Percentiles rank a stretch among this genome's conserved stretches.
Evolutionary conservation across 2,329 filamentous ascomycete species (phyloP).

Genomic region (Apiospora phragmitis): DNA sequence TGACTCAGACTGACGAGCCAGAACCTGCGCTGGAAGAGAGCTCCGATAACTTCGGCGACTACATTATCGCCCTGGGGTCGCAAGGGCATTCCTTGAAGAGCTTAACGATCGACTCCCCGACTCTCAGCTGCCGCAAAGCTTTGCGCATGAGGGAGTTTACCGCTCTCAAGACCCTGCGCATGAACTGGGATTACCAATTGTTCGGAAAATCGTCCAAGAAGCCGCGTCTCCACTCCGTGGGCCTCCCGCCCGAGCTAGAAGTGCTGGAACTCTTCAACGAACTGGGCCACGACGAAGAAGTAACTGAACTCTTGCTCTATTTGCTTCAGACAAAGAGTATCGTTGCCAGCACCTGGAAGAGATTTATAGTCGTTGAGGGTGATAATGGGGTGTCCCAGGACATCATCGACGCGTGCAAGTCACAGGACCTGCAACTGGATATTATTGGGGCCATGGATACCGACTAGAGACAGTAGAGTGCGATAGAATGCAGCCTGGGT

Average conservation of each 20-base stretch:
- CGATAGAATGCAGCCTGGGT: neutral
- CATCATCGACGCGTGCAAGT: slow-evolving; percentile 36
- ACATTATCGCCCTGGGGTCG: slow-evolving; percentile 44
- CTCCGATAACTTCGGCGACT: slow-evolving; percentile 47
- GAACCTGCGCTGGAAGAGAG: slow-evolving; percentile 46
- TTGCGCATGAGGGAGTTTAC: slow-evolving; percentile 45
- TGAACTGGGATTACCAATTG: slow-evolving; percentile 51
- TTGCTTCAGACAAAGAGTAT: slow-evolving; percentile 39
- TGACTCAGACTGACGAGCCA: slow-evolving; percentile 43
- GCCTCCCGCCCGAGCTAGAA: slow-evolving; percentile 46
- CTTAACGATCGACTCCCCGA: slow-evolving; percentile 46
- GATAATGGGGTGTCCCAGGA: slow-evolving; percentile 36
- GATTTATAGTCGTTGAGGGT: slow-evolving; percentile 38
- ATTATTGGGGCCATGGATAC: slow-evolving; percentile 16
- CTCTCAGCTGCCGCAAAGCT: slow-evolving; percentile 39
- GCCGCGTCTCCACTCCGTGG: slow-evolving; percentile 47
- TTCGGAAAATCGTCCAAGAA: slow-evolving; percentile 46
- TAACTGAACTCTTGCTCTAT: slow-evolving; percentile 44
- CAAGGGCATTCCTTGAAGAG: slow-evolving; percentile 43
- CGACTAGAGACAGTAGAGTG: neutral
- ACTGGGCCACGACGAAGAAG: slow-evolving; percentile 47
- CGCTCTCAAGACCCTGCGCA: slow-evolving; percentile 38
- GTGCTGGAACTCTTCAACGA: slow-evolving; percentile 47
- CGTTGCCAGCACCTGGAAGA: slow-evolving; percentile 37
- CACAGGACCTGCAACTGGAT: slow-evolving; percentile 31